Conservation (phyloP, 495 filamentous ascomycete species). For the Glutinoglossum americanum region DNA sequence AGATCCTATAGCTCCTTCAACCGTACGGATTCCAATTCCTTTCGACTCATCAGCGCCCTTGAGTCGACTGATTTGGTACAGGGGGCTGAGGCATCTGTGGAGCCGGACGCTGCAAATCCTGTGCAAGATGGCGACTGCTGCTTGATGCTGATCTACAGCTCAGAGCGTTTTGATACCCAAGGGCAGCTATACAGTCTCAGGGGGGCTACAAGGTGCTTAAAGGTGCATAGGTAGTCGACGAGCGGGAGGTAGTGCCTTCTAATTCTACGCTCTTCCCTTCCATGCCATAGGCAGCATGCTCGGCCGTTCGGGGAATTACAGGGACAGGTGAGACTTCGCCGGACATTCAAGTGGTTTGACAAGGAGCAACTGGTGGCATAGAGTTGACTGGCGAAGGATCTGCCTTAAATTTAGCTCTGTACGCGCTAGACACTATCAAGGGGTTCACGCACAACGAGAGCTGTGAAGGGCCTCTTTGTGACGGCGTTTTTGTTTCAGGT, state of each 20-base stretch:
- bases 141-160: neutral
- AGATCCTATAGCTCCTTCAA: neutral
- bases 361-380: neutral
- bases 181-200: neutral
- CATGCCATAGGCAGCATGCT: neutral
- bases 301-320: neutral
- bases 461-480: neutral
- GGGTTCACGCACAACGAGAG: neutral
- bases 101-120: no score
- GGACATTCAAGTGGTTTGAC: neutral
- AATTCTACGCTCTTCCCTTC: neutral
- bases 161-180: neutral
- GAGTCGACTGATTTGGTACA: no score
- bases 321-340: neutral
- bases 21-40: neutral
- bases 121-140: neutral
- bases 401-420: neutral
- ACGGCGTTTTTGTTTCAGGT: neutral
- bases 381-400: neutral
- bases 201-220: neutral
- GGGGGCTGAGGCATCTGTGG: no score
- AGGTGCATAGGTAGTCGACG: neutral
- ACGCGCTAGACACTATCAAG: neutral
- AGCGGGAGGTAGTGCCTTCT: neutral
- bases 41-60: no score